phyloP scores from a whole-genome alignment of 1,284 basidiomycete genomes.

The Inonotus hispidus region DNA sequence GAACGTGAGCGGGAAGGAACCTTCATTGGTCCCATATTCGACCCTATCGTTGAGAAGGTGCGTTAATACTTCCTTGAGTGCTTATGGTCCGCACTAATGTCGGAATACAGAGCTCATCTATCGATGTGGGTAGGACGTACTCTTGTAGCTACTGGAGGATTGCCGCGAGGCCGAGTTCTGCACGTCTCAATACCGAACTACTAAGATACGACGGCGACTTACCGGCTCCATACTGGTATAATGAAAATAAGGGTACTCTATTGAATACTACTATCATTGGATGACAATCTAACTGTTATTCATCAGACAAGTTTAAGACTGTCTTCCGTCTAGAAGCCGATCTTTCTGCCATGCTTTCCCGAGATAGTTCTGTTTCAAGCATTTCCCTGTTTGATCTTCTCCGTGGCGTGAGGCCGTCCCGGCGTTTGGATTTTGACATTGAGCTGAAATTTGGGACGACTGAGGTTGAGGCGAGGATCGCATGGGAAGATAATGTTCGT shows the following conservation, averaged over 20 bases:
- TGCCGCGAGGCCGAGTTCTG: background rate
- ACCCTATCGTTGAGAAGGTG: constrained; percentile 38
- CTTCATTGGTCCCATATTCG: constrained; percentile 67
- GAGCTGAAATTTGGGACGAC: constrained; percentile 73
- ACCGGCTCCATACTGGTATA: constrained; percentile 7
- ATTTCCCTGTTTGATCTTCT: constrained; percentile 60
- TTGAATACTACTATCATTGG: constrained; percentile 41
- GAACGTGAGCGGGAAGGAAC: constrained; percentile 42
- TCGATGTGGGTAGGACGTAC: background rate
- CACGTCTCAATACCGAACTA: background rate
- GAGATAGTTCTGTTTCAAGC: constrained; percentile 42
- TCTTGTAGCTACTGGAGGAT: background rate
- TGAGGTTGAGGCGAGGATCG: constrained; percentile 72
- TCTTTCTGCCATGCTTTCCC: constrained; percentile 59
- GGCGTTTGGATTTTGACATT: constrained; percentile 74
- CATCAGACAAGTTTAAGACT: constrained; percentile 49
- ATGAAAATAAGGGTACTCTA: constrained; percentile 14
- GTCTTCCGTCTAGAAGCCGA: constrained; percentile 55
- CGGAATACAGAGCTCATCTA: background rate
- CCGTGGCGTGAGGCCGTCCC: constrained; percentile 43
- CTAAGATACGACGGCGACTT: constrained; percentile 5
- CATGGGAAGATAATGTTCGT: constrained; percentile 70
- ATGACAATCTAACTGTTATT: constrained; percentile 22
- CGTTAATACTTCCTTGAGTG: constrained; percentile 28
- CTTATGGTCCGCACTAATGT: background rate